Conservation (phyloP, 2,329 filamentous ascomycete species). For the Celoporthe dispersa region DNA sequence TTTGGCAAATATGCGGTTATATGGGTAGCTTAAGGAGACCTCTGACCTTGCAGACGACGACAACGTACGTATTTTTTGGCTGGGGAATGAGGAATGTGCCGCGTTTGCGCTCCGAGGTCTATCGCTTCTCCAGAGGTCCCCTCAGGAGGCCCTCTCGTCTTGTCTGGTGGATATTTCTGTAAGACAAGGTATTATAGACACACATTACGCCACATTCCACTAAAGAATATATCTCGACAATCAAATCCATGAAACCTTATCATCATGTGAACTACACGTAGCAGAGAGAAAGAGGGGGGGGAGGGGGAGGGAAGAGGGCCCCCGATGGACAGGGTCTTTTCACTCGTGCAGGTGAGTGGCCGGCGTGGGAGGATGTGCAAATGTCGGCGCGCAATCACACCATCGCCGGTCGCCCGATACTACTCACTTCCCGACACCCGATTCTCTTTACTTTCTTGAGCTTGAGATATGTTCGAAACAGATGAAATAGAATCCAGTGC, state of each 20-base stretch:
- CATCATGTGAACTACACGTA: neutral
- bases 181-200: neutral
- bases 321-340: neutral
- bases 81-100: neutral
- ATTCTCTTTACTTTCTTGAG: neutral
- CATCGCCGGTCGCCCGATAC: neutral
- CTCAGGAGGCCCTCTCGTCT: too few relatives aligned
- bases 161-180: too few relatives aligned
- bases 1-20: neutral
- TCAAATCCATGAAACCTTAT: neutral
- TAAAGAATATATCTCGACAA: neutral
- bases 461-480: neutral
- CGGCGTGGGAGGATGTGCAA: conserved; percentile 7
- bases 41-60: neutral
- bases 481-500: neutral
- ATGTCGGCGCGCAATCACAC: conserved; percentile 10
- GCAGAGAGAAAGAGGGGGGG: neutral
- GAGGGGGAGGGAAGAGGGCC: too few relatives aligned
- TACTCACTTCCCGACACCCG: neutral
- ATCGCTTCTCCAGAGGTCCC: too few relatives aligned
- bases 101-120: too few relatives aligned
- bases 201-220: neutral
- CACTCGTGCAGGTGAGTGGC: neutral
- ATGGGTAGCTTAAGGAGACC: neutral
- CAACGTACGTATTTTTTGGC: neutral